A percentile compares a stretch with the other conserved stretches of the same genome.
Evolutionary conservation across 176 grass and related monocot species (phyloP).

Genomic region (Aechmea fasciata): DNA sequence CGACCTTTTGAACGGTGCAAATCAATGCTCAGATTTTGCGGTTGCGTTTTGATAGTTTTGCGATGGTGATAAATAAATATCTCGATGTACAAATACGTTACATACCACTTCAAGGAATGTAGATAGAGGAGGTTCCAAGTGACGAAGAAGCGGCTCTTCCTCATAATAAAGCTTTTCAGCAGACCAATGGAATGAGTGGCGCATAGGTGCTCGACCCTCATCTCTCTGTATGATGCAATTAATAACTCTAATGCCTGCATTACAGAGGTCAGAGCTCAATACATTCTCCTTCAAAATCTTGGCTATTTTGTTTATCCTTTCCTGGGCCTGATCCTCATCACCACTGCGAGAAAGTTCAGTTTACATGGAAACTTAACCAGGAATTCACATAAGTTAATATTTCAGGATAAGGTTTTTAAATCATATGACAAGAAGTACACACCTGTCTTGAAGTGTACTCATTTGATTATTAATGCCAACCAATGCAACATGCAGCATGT

Average conservation of each 20-base stretch:
- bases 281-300: constrained; percentile 89
- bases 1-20: no score
- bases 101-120: constrained; percentile 92
- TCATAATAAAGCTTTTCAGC: constrained; percentile 76
- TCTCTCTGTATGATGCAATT: constrained; percentile 99
- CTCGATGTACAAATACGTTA: constrained; percentile 17
- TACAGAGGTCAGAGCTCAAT: constrained; percentile 66
- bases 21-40: no score
- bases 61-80: no score
- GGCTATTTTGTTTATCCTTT: constrained; percentile 84
- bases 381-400: constrained; percentile 1
- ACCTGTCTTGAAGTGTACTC: constrained; percentile 98
- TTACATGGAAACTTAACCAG: constrained; percentile 15
- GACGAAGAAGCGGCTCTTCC: constrained; percentile 86
- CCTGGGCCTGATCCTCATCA: constrained; percentile 97
- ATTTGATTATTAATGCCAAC: constrained; percentile 99
- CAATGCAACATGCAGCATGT: constrained; percentile 92
- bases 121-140: constrained; percentile 92
- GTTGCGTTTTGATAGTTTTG: no score
- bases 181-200: constrained; percentile 94
- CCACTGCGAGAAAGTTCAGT: constrained; percentile 49
- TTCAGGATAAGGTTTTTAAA: not conserved
- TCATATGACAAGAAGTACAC: constrained; percentile 10
- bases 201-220: constrained; percentile 91
- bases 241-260: constrained; percentile 55